Conservation (phyloP, 1,139 yeast genomes). For the Candida sanyaensis region DNA sequence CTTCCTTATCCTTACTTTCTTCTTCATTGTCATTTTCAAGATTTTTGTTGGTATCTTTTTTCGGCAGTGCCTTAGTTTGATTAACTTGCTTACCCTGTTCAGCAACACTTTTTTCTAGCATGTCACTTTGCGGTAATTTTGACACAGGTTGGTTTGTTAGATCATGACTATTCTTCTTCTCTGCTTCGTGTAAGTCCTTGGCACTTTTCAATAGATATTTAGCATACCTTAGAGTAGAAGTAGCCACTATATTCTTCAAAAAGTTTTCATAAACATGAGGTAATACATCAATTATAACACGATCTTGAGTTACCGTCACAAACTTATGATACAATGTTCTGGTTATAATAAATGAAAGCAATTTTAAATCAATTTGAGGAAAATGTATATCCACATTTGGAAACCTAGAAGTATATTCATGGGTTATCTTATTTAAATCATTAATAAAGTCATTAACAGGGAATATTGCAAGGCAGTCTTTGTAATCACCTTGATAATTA, state of each 20-base stretch:
- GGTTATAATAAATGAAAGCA: slow-evolving; percentile 15
- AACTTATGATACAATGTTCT: slow-evolving; percentile 19
- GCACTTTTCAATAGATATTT: slow-evolving; percentile 27
- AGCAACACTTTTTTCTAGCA: slow-evolving; percentile 1
- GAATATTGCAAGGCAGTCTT: slow-evolving; percentile 17
- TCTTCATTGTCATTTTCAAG: slow-evolving; percentile 3
- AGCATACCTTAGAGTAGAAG: slow-evolving; percentile 27
- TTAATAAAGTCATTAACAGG: slow-evolving; percentile 20
- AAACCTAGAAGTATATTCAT: slow-evolving; percentile 17
- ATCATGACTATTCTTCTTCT: slow-evolving; percentile 2
- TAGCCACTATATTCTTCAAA: slow-evolving; percentile 28
- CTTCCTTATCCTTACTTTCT: not conserved
- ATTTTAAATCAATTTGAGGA: slow-evolving; percentile 15
- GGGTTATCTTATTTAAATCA: slow-evolving; percentile 19
- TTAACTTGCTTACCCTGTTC: slow-evolving; percentile 2
- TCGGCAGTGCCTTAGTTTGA: slow-evolving; percentile 3
- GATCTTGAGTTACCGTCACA: slow-evolving; percentile 20
- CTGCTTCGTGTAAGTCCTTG: slow-evolving; percentile 23
- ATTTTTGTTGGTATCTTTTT: not conserved
- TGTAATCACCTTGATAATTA: slow-evolving; percentile 15
- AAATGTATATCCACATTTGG: slow-evolving; percentile 15
- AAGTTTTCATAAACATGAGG: slow-evolving; percentile 17
- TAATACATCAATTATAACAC: slow-evolving; percentile 19
- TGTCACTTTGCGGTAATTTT: not conserved
- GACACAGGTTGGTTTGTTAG: not conserved